Evolutionary conservation across 371 early-diverging fungal genomes (phyloP).

Genomic region (Sporodiniella umbellata): DNA sequence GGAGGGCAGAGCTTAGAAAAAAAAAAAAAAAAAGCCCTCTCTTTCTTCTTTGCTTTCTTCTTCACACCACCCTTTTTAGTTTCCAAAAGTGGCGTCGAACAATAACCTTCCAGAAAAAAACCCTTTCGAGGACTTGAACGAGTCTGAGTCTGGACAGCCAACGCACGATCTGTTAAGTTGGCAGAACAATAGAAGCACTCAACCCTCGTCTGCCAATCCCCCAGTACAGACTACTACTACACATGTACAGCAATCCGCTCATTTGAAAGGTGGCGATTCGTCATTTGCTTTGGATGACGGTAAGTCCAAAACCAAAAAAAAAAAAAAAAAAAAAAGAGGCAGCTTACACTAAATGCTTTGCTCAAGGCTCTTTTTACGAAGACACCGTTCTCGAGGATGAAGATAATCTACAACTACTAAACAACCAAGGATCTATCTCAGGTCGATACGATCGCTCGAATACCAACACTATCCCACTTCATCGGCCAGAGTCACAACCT

Average conservation of each 20-base stretch:
- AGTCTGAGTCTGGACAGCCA: conserved; percentile 11
- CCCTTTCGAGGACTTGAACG: conserved; percentile 25
- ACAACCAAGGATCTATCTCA: conserved; percentile 40
- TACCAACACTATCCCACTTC: conserved; percentile 7
- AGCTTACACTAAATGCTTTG: neutral
- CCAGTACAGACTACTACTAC: conserved; percentile 8
- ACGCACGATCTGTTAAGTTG: conserved; percentile 16
- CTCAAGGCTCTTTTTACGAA: conserved; percentile 42
- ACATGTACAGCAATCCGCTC: conserved; percentile 5
- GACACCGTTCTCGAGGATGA: conserved; percentile 44
- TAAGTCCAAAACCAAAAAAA: too few relatives aligned
- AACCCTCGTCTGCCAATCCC: conserved; percentile 2
- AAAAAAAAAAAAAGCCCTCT: neutral
- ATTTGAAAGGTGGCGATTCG: conserved; percentile 19
- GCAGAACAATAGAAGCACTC: conserved; percentile 8
- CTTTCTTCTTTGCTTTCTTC: neutral
- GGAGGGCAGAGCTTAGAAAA: neutral
- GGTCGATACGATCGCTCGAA: conserved; percentile 15
- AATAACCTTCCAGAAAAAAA: conserved; percentile 13
- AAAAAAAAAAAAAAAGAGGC: neutral
- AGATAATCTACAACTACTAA: conserved; percentile 42
- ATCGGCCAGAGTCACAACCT: conserved; percentile 14
- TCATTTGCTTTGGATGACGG: conserved; percentile 29
- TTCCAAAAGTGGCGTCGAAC: conserved; percentile 14
- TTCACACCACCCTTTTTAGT: neutral